Percentiles rank a stretch among this genome's conserved stretches.
These are phyloP conservation scores for Paramecium pentaurelia DNA, from an alignment of 73 alveolate genomes.

Conservation along the genomic window DNA sequence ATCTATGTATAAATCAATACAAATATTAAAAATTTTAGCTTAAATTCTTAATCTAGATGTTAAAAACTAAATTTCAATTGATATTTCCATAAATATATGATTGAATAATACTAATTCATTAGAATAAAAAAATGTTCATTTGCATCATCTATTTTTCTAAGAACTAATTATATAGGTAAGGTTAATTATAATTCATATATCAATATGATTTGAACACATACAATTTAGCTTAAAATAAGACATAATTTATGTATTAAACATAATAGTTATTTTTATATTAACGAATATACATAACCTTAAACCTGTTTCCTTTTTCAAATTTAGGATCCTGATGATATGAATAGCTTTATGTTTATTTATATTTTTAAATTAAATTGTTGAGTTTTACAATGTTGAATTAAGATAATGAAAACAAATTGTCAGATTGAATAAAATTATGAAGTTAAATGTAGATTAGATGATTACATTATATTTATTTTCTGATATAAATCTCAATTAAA, in stretches of 20 bases:
- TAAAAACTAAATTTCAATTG: background rate
- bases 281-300: background rate
- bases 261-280: background rate
- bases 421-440: background rate
- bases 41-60: too few relatives aligned
- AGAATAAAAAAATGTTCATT: too few relatives aligned
- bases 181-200: too few relatives aligned
- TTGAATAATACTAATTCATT: too few relatives aligned
- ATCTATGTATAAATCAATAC: background rate
- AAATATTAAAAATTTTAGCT: too few relatives aligned
- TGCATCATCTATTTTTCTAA: too few relatives aligned
- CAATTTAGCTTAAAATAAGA: too few relatives aligned
- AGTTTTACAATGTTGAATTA: background rate
- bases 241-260: background rate
- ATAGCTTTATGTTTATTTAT: too few relatives aligned
- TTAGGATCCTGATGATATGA: background rate
- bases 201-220: background rate
- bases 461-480: background rate
- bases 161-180: background rate
- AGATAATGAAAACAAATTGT: background rate
- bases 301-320: background rate
- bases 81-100: background rate
- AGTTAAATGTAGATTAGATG: background rate
- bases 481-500: background rate
- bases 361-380: too few relatives aligned